phyloP scores from a whole-genome alignment of 73 alveolate species.

The Blepharisma japonicum region DNA sequence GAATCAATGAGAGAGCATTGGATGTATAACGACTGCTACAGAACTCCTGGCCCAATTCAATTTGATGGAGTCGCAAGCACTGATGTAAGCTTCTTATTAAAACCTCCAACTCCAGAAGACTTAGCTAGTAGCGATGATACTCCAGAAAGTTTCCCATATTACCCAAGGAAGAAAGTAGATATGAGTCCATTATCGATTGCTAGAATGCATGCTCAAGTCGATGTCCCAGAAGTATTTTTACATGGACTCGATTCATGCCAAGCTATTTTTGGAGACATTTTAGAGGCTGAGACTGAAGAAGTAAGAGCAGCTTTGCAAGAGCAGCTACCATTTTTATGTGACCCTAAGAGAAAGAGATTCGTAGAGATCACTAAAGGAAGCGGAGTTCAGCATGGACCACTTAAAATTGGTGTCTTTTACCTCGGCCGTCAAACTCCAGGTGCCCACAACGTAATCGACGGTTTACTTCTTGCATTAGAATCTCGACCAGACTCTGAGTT shows the following conservation, averaged over 20 bases:
- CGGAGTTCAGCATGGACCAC: conserved; percentile 18
- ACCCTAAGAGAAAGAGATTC: neutral
- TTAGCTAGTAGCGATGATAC: neutral
- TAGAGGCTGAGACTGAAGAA: conserved; percentile 43
- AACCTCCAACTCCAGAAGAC: conserved; percentile 3
- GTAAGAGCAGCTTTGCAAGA: neutral
- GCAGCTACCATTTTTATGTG: neutral
- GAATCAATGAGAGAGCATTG: conserved; percentile 41
- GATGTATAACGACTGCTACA: conserved; percentile 56
- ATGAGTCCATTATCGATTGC: neutral
- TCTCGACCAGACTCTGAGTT: conserved; percentile 32
- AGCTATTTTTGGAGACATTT: conserved; percentile 6
- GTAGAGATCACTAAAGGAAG: neutral
- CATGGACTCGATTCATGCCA: neutral
- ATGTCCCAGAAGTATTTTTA: conserved; percentile 45
- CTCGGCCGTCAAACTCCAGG: conserved; percentile 78
- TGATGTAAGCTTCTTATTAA: neutral
- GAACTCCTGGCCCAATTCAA: conserved; percentile 87
- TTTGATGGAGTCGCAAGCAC: conserved; percentile 60
- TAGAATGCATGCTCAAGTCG: conserved; percentile 24
- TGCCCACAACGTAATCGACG: conserved; percentile 70
- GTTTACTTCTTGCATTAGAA: conserved; percentile 43
- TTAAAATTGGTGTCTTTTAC: conserved; percentile 61
- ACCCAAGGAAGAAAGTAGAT: neutral
- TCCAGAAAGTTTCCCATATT: neutral